These are phyloP conservation scores for Millerozyma acaciae DNA, from an alignment of 805 yeast genomes.

Conservation along the genomic window DNA sequence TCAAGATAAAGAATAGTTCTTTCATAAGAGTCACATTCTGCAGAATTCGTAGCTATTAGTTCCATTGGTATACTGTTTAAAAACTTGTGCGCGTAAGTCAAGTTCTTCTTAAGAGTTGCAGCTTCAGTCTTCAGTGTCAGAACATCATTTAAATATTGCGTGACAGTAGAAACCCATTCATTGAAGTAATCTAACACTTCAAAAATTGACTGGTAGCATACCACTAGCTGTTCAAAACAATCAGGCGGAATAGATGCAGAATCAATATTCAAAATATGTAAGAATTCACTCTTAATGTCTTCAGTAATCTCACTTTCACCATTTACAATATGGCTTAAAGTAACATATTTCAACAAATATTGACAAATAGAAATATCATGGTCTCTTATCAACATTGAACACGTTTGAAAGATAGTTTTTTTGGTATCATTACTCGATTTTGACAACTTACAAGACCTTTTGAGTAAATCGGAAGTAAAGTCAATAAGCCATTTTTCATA, in stretches of 20 bases:
- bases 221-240: slow-evolving; percentile 52
- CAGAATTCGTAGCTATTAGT: slow-evolving; percentile 70
- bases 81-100: slow-evolving; percentile 40
- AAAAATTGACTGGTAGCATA: slow-evolving; percentile 71
- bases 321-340: slow-evolving; percentile 58
- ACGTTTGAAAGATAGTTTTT: slow-evolving; percentile 51
- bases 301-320: slow-evolving; percentile 35
- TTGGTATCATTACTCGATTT: slow-evolving; percentile 13
- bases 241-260: slow-evolving; percentile 45
- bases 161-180: slow-evolving; percentile 60
- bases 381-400: slow-evolving; percentile 61
- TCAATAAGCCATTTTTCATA: slow-evolving; percentile 70
- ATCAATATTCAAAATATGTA: slow-evolving; percentile 50
- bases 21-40: slow-evolving; percentile 82
- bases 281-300: slow-evolving; percentile 56
- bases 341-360: slow-evolving; percentile 72
- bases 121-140: slow-evolving; percentile 15
- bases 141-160: slow-evolving; percentile 26
- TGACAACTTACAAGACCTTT: slow-evolving; percentile 25
- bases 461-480: slow-evolving; percentile 64
- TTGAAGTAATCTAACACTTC: slow-evolving; percentile 77
- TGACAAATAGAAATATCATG: slow-evolving; percentile 68
- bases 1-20: slow-evolving; percentile 84
- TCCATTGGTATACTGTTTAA: slow-evolving; percentile 59
- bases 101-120: slow-evolving; percentile 22